These are phyloP conservation scores for Tricholoma sp. DNA, from an alignment of 768 basidiomycete species.

Conservation along the genomic window DNA sequence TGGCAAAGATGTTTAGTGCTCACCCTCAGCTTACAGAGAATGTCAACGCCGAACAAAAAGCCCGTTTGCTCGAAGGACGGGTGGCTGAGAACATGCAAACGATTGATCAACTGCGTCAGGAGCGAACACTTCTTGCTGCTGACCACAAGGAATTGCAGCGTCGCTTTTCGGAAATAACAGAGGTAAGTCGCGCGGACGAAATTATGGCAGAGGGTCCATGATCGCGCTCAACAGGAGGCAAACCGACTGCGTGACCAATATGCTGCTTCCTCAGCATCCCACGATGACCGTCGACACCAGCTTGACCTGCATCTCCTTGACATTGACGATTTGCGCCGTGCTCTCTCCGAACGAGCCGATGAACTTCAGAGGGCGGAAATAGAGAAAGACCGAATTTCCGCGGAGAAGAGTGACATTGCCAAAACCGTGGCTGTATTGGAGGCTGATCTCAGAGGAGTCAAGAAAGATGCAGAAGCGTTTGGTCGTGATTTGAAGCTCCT, in stretches of 20 bases:
- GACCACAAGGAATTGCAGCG: slow-evolving; percentile 75
- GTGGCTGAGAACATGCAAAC: slow-evolving; percentile 64
- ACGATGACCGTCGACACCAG: slow-evolving; percentile 67
- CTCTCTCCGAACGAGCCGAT: slow-evolving; percentile 53
- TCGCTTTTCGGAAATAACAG: slow-evolving; percentile 57
- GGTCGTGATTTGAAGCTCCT: slow-evolving; percentile 71
- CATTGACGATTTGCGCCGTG: slow-evolving; percentile 70
- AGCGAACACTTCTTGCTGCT: slow-evolving; percentile 60
- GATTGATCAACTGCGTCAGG: slow-evolving; percentile 72
- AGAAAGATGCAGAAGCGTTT: slow-evolving; percentile 70
- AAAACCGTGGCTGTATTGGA: slow-evolving; percentile 65
- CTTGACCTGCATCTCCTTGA: slow-evolving; percentile 68
- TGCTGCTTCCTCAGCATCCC: slow-evolving; percentile 54
- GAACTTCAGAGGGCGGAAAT: slow-evolving; percentile 60
- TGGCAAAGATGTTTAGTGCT: not conserved
- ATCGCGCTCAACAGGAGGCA: slow-evolving; percentile 38
- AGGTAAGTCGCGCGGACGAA: slow-evolving; percentile 39
- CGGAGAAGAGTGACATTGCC: slow-evolving; percentile 62
- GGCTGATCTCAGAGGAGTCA: slow-evolving; percentile 69
- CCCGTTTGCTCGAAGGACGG: slow-evolving; percentile 59
- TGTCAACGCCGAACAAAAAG: slow-evolving; percentile 66
- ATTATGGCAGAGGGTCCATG: not conserved
- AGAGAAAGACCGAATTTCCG: slow-evolving; percentile 56
- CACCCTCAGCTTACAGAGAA: slow-evolving; percentile 40
- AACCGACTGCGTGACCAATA: slow-evolving; percentile 61